Evolutionary conservation across 768 basidiomycete genomes (phyloP).

Genomic region (Lactifluus echinatus): DNA sequence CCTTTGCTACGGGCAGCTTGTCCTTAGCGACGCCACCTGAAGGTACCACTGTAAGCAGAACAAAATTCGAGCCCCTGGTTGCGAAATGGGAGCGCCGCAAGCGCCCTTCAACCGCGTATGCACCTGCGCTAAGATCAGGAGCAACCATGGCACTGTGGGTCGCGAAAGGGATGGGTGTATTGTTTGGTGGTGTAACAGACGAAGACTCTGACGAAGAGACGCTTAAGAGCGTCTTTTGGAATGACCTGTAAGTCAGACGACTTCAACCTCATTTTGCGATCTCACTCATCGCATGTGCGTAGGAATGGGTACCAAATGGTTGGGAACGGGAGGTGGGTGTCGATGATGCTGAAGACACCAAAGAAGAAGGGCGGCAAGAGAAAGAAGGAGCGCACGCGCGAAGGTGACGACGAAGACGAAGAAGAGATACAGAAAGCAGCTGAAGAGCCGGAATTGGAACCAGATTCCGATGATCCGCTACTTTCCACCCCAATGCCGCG

Average conservation of each 20-base stretch:
- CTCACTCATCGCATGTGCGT: neutral
- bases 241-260: conserved; percentile 55
- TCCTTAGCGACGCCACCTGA: conserved; percentile 11
- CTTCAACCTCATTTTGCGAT: neutral
- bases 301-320: conserved; percentile 73
- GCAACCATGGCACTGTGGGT: conserved; percentile 84
- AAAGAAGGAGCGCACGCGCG: conserved; percentile 24
- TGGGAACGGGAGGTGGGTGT: conserved; percentile 73
- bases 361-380: conserved; percentile 44
- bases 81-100: conserved; percentile 87
- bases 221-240: conserved; percentile 79
- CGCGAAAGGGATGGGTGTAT: conserved; percentile 55
- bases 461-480: conserved; percentile 56
- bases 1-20: neutral
- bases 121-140: conserved; percentile 65
- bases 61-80: conserved; percentile 36
- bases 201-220: conserved; percentile 80
- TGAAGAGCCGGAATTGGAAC: conserved; percentile 35
- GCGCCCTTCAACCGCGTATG: conserved; percentile 56
- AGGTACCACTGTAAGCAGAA: conserved; percentile 27
- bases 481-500: conserved; percentile 57
- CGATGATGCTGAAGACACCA: conserved; percentile 56
- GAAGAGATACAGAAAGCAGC: conserved; percentile 15
- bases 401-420: conserved; percentile 23
- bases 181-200: conserved; percentile 87